Evolutionary conservation across 2,329 filamentous ascomycete genomes (phyloP).

Genomic region (Lasiodiplodia citricola): DNA sequence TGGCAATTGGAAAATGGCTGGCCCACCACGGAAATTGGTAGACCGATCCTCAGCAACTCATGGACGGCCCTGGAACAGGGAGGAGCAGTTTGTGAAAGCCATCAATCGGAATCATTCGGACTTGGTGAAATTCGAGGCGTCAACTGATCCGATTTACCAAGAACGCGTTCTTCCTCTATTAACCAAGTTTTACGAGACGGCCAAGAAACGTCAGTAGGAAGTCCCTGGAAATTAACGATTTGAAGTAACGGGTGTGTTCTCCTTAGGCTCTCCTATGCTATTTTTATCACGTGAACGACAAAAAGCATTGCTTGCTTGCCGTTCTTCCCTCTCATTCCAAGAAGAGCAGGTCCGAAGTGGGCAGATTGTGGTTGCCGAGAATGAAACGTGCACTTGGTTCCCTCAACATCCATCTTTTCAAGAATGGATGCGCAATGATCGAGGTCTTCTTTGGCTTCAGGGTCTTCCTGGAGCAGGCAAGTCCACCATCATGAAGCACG

Average conservation of each 20-base stretch:
- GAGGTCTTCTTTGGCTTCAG: background rate
- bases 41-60: background rate
- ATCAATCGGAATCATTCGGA: background rate
- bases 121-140: background rate
- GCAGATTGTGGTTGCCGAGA: background rate
- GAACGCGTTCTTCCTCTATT: background rate
- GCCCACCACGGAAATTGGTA: background rate
- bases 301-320: background rate
- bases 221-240: background rate
- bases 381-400: background rate
- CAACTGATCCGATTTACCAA: background rate
- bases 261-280: background rate
- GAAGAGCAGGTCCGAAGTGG: background rate
- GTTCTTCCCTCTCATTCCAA: background rate
- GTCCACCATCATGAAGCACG: background rate
- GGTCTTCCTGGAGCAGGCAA: background rate
- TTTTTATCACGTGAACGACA: background rate
- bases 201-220: background rate
- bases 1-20: background rate
- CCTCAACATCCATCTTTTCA: background rate
- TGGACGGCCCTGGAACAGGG: background rate
- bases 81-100: background rate
- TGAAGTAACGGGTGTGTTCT: background rate
- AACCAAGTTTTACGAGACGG: background rate
- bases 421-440: background rate